Base-by-base conservation (phyloP, 1,284 basidiomycete genomes). In the Rhodotorula sp. region DNA sequence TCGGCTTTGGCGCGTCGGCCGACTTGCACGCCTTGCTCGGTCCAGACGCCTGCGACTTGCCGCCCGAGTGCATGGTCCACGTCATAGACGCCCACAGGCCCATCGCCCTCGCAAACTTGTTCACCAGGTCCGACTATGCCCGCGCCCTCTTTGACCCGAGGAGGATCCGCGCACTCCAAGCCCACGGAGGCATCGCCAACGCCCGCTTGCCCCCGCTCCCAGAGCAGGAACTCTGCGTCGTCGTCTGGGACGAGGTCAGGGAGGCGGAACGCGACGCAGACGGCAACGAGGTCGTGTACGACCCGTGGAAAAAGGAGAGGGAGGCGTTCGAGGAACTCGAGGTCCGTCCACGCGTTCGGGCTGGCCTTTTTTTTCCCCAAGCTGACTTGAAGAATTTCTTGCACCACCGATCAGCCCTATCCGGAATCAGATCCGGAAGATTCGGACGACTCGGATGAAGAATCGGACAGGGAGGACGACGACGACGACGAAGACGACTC, bases 21-120 rank as follows among this genome's bases (percentile, higher is more conserved):
- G 91, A 95, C 74, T 84, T 99, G 12, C 87, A 91, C 1, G 76
- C 80, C n/a, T 83, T 82, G 74, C 84, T 85, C 69, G 78, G 72
- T 0, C 60, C 64, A 0, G 50, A 55, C 54, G 34, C 55, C 21
- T 10, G 26, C 6, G 65, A 71, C 79, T 54, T 75, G 67, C 49
- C 75, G 78, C 78, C 83, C 56, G 83, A 74, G 84, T 89, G 45
- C 62, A 87, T 86, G 26, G 86, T 94, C 45, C 97, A 99, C 83
- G 88, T 99, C 78, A 91, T 99, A 81, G 97, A 99, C 81, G 92
- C 94, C 14, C 88, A 90, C 64, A 86, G 97, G 52, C 97, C 97
- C 8, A 89, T 92, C 81, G 94, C 95, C 81, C 84, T 99, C 78
- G 86, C 89, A 58, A 97, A 90, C 82, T 83, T 98, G 43, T 99